Base-by-base conservation (phyloP, 768 basidiomycete species). In the Suillus cothurnatus region DNA sequence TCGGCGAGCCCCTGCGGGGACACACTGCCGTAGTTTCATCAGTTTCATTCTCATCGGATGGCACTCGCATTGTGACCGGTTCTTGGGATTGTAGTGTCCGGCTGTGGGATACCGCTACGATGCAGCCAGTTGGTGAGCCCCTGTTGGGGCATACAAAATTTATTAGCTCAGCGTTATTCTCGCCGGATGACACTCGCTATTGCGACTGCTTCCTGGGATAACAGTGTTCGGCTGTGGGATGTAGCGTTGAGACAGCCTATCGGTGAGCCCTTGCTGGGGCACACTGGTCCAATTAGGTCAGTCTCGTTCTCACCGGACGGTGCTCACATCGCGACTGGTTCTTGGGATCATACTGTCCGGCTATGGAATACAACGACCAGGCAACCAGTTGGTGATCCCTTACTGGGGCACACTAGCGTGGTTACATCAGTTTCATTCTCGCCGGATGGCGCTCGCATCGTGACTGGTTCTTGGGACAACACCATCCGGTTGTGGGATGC, bases 251-350 rank as follows among this genome's bases (percentile, higher is more conserved):
- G 23, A 6, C 21, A 15, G 38, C 41, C 41, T 21, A 19, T 61
- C 17, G 26, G 60, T n/a, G 38, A 19, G 15, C 38, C 60, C 12
- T 17, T 45, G 19, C 21, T n/a, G n/a, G 41, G 60, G 19, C 60
- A 61, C 38, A 45, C 60, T 45, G 5, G 8, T 14, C n/a, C 23
- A 4, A 49, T 62, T 23, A 50, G 6, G 2, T 62, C 61, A 50
- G 61, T 62, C 8, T 61, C 60, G 11, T 61, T 61, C 41, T 61
- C 60, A 8, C 26, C 60, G 6, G 39, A 43, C 28, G 61, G 61
- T 6, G 34, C 49, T 34, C 23, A n/a, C n/a, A 52, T 62, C 31
- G 61, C 14, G 11, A 50, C 61, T 15, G 61, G 61, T n/a, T 62
- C 61, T 19, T 15, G 52, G 32, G 61, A 62, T 19, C 52, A 36